Percentiles rank a stretch among this genome's conserved stretches.
These are phyloP conservation scores for Gelatoporia subvermispora DNA, from an alignment of 768 basidiomycete genomes.

Conservation along the genomic window DNA sequence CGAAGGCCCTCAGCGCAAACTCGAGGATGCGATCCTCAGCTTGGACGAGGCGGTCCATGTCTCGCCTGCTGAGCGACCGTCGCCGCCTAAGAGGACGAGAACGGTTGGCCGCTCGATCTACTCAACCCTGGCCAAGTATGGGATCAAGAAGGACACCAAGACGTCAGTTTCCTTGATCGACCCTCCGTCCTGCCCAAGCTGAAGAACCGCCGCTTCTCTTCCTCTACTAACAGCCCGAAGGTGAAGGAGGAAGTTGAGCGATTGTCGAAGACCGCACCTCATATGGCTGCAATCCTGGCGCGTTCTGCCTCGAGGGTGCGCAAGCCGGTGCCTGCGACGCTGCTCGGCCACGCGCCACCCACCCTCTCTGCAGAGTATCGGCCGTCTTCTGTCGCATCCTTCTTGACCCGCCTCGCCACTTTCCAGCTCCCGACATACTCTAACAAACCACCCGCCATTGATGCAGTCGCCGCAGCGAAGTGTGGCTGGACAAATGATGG, in stretches of 20 bases:
- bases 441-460: conserved; percentile 68
- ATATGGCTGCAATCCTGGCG: conserved; percentile 66
- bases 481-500: conserved; percentile 85
- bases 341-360: conserved; percentile 9
- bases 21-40: conserved; percentile 73
- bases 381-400: conserved; percentile 71
- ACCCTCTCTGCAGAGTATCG: conserved; percentile 56
- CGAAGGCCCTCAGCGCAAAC: conserved; percentile 53
- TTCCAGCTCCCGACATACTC: conserved; percentile 78
- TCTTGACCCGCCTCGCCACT: conserved; percentile 68
- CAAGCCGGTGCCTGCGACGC: conserved; percentile 32
- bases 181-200: not conserved
- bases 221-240: conserved; percentile 7
- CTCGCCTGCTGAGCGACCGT: conserved; percentile 25
- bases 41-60: conserved; percentile 61
- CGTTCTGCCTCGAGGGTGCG: conserved; percentile 56
- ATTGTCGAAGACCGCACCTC: conserved; percentile 58
- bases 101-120: conserved; percentile 56
- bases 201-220: not conserved
- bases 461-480: conserved; percentile 76
- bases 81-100: conserved; percentile 50
- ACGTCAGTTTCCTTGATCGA: conserved; percentile 20
- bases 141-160: conserved; percentile 49
- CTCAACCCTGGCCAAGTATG: conserved; percentile 75
- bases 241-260: conserved; percentile 22